These are phyloP conservation scores for Cubamyces sp. DNA, from an alignment of 768 basidiomycete species.

Conservation along the genomic window DNA sequence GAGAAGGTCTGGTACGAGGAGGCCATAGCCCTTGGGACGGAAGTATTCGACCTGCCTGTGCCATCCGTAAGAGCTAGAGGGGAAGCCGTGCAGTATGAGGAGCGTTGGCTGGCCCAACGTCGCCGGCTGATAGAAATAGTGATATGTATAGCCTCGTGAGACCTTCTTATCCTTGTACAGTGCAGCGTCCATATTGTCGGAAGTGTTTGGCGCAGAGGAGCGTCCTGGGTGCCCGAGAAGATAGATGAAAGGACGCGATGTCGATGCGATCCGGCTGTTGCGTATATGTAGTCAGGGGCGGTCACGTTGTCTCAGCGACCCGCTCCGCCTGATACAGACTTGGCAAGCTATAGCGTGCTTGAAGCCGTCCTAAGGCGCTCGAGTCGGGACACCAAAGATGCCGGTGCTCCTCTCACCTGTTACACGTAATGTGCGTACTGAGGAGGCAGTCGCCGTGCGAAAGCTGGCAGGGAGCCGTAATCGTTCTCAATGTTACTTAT, in stretches of 20 bases:
- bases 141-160: constrained; percentile 39
- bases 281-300: no score
- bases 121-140: constrained; percentile 38
- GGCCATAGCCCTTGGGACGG: constrained; percentile 43
- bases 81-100: constrained; percentile 50
- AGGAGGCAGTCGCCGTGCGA: no score
- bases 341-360: no score
- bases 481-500: no score
- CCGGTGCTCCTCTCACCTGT: no score
- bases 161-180: constrained; percentile 38
- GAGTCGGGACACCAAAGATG: no score
- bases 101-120: constrained; percentile 40
- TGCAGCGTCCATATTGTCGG: constrained; percentile 27
- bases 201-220: background rate
- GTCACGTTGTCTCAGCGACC: no score
- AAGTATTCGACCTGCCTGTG: constrained; percentile 43
- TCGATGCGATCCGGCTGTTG: background rate
- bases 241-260: background rate
- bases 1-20: constrained; percentile 51
- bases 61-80: constrained; percentile 47
- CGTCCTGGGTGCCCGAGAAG: background rate
- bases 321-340: no score
- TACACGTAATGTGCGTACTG: no score
- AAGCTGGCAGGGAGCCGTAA: no score
- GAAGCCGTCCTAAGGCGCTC: no score